Evolutionary conservation across 768 basidiomycete species (phyloP).

Genomic region (Collybia mongolica): DNA sequence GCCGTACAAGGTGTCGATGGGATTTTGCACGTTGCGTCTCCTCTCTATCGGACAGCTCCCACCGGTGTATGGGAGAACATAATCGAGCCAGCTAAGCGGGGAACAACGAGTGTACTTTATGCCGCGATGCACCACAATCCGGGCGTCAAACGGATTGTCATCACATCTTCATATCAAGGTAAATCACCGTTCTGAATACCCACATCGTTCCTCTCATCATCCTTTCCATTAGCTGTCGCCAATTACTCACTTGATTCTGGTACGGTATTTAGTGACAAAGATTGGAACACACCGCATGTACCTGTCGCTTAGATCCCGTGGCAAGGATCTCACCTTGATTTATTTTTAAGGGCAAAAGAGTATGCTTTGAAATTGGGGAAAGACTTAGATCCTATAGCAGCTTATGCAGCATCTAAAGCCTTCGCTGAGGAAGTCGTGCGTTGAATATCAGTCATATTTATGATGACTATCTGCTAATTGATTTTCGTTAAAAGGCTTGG

Average conservation of each 20-base stretch:
- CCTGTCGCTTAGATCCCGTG: neutral
- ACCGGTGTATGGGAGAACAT: constrained; percentile 5
- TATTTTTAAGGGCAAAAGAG: neutral
- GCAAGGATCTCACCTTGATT: neutral
- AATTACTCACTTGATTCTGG: neutral
- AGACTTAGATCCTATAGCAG: neutral
- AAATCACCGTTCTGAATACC: neutral
- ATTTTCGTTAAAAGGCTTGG: neutral
- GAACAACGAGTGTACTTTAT: neutral
- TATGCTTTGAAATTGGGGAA: neutral
- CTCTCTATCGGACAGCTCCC: constrained; percentile 2
- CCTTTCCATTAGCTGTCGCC: neutral
- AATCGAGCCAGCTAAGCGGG: constrained; percentile 2
- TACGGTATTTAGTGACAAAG: constrained; percentile 2
- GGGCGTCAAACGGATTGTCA: constrained; percentile 1
- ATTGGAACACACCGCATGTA: constrained; percentile 4
- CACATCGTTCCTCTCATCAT: no score
- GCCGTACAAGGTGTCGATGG: neutral
- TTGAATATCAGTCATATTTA: no score
- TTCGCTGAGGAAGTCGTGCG: neutral
- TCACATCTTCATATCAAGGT: constrained; percentile 3
- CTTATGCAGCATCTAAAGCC: neutral
- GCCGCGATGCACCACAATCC: neutral
- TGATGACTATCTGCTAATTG: no score
- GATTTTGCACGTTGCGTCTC: neutral